These are phyloP conservation scores for Starmerella riodocensis DNA, from an alignment of 805 yeast genomes.

Conservation along the genomic window DNA sequence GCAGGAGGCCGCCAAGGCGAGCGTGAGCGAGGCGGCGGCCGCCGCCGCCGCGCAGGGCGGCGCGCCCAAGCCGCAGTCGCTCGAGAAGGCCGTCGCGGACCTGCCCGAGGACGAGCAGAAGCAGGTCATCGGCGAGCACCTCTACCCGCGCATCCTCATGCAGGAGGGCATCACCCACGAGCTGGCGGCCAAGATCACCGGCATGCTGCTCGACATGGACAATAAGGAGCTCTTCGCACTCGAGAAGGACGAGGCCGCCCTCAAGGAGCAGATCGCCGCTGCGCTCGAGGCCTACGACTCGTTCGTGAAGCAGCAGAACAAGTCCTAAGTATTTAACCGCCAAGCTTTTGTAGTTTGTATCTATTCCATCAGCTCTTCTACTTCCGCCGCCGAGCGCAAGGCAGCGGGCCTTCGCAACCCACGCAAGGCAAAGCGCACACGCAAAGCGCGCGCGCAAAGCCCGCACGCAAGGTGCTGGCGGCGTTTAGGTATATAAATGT, in stretches of 20 bases:
- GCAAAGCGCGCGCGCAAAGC: too few species aligned
- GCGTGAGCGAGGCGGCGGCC: conserved; percentile 34
- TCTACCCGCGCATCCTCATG: conserved; percentile 82
- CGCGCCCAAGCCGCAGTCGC: conserved; percentile 27
- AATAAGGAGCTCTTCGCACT: conserved; percentile 78
- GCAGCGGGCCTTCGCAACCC: too few species aligned
- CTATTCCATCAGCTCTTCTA: too few species aligned
- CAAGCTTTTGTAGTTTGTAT: background rate
- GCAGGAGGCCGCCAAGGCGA: too few species aligned
- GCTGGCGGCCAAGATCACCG: conserved; percentile 97
- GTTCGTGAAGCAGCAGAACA: conserved; percentile 42
- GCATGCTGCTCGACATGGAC: conserved; percentile 95
- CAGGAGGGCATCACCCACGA: conserved; percentile 83
- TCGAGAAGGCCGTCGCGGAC: conserved; percentile 54
- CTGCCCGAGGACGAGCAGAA: conserved; percentile 75
- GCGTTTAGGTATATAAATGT: too few species aligned
- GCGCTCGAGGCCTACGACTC: conserved; percentile 90
- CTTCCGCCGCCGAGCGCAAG: too few species aligned
- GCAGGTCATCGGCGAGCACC: conserved; percentile 95
- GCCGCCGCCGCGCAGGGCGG: conserved; percentile 29
- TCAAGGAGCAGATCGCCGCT: conserved; percentile 83
- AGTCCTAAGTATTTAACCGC: background rate
- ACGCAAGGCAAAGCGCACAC: too few species aligned
- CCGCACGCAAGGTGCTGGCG: too few species aligned
- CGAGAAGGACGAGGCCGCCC: conserved; percentile 78